Base-by-base conservation (phyloP, 768 basidiomycete species). In the Lactarius quietus region DNA sequence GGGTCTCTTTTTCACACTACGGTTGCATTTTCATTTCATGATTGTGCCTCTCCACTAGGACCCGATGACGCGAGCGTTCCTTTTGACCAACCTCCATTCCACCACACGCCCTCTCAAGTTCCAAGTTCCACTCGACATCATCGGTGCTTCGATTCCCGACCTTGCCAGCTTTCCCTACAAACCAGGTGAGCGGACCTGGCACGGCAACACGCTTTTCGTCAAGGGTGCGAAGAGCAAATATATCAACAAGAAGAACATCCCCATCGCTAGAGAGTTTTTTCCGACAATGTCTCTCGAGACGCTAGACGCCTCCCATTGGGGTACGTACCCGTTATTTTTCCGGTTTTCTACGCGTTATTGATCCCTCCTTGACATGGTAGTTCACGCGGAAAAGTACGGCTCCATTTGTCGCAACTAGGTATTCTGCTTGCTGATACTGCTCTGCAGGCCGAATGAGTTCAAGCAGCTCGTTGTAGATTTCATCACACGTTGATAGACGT, bases 251-350 rank as follows among this genome's bases (percentile, higher is more conserved):
- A 79, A 84, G 61, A 93, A 95, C 71, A 75, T 86, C 8, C 83
- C 85, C 0, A 69, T 82, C 7, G 82, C 87, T 45, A 73, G 83
- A 65, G 72, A 79, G 33, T 92, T 92, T 75, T 97, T 96, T 77
- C 93, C 94, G 0, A 77, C 81, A 41, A 83, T 85, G 79, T 72
- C 69, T 12, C 70, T 95, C 10, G 83, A 86, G 71, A 80, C 76
- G 29, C 75, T 96, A 31, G 87, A 93, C 64, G 78, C 93, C 0
- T 86, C 88, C 1, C 95, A 98, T 75, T 98, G 95, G 95, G 89
- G 91, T 92, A 73, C 67, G 86, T 57, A 5, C 23, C 1, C 14
- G 23, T n/a, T n/a, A n/a, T 29, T 38, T 12, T 23, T 12, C 20
- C 10, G 14, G 18, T 14, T 59, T 33, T 29, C 45, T 10, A 15